These are phyloP conservation scores for Coriolopsis trogii DNA, from an alignment of 1,284 basidiomycete species.

Conservation along the genomic window DNA sequence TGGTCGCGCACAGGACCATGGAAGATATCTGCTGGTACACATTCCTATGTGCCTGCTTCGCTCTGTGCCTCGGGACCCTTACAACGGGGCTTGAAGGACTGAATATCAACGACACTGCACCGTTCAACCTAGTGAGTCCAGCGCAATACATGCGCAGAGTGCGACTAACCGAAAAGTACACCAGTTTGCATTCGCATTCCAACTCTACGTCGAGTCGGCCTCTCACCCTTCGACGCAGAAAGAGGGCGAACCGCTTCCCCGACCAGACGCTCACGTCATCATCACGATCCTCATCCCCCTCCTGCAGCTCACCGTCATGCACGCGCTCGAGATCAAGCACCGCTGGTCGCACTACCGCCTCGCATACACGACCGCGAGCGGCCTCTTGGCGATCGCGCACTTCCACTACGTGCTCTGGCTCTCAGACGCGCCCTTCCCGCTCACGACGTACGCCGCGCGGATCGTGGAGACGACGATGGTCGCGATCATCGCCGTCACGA, in stretches of 20 bases:
- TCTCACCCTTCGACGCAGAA: constrained; percentile 57
- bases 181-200: constrained; percentile 75
- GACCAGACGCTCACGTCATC: constrained; percentile 70
- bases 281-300: constrained; percentile 71
- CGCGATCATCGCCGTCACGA: constrained; percentile 54
- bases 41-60: constrained; percentile 65
- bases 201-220: constrained; percentile 71
- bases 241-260: constrained; percentile 46
- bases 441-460: constrained; percentile 73
- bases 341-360: constrained; percentile 63
- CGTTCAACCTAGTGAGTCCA: constrained; percentile 64
- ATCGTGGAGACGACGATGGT: constrained; percentile 67
- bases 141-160: neutral
- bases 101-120: constrained; percentile 51
- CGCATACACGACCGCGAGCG: constrained; percentile 63
- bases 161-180: constrained; percentile 1
- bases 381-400: constrained; percentile 60
- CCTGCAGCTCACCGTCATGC: constrained; percentile 64
- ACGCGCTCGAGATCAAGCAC: constrained; percentile 63
- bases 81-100: constrained; percentile 68
- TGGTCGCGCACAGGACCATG: constrained; percentile 56
- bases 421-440: constrained; percentile 54
- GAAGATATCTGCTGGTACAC: constrained; percentile 71
- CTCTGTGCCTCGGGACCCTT: constrained; percentile 65
- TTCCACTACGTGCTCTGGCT: constrained; percentile 66